Base-by-base conservation (phyloP, 2,329 filamentous ascomycete species). In the Aspergillus uvarum region DNA sequence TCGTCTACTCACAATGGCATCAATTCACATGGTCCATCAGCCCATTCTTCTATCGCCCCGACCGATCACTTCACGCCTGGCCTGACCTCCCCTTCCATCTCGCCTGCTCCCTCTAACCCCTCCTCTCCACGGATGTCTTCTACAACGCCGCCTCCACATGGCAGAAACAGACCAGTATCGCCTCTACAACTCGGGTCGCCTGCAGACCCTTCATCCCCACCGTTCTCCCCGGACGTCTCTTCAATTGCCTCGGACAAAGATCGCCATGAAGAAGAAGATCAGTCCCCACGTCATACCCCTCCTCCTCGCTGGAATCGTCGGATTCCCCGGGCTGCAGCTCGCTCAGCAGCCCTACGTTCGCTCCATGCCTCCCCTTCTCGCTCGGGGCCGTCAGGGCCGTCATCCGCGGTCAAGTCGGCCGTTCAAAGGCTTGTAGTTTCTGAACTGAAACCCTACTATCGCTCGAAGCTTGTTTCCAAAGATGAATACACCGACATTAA, bases 401-500 rank as follows among this genome's bases (percentile, higher is more conserved):
- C 93, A 0, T 86, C 92, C 24, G 88, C 91, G 64, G 89, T 91
- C 64, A 99, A 99, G 75, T 88, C 91, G 66, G 92, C 88, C 70
- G 89, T 99, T 65, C 94, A 92, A 72, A 88, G 88, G 67, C 92
- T 98, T 77, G 95, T 98, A 67, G 90, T 91, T 65, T 81, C 84
- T 47, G 91, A 90, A 5, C 81, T 99, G 48, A 90, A 91, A 67
- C 92, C 93, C 32, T 85, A 92, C 65, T 98, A 94, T 81, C 85
- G 88, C 63, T 89, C 89, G 47, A 88, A 89, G 67, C 85, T 89
- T 63, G 84, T 98, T 63, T 92, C 88, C 19, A 91, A 92, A 67
- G 91, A 96, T 61, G 89, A 97, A 75, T 99, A 96, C 74, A 94
- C 91, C 2, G 87, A 87, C 59, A 96, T 98, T 77, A 98, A 98